Percentiles rank a stretch among this genome's conserved stretches.
phyloP scores from a whole-genome alignment of 768 basidiomycete genomes.

The Leccinum pellstonianum region DNA sequence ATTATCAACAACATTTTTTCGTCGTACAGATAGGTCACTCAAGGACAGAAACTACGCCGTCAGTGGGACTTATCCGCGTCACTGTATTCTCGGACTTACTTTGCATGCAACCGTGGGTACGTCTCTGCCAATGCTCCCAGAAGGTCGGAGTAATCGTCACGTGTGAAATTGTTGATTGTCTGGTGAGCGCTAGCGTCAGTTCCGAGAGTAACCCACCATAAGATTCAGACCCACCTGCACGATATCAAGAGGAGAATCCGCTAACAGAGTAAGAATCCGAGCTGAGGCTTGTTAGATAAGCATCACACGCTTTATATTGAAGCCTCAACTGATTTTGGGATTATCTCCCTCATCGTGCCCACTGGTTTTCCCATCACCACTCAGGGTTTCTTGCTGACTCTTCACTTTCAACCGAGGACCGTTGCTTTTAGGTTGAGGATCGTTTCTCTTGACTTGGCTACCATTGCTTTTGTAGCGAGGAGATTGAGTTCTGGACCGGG shows the following conservation, averaged over 20 bases:
- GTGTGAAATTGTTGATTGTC: not conserved
- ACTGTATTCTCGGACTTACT: not conserved
- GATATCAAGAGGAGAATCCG: not conserved
- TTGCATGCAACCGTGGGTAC: not conserved
- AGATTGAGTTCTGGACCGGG: too few relatives aligned
- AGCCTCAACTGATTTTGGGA: too few relatives aligned
- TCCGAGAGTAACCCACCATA: too few relatives aligned
- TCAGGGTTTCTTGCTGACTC: not conserved
- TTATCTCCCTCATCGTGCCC: not conserved
- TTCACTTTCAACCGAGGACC: too few relatives aligned
- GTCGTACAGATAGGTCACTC: not conserved
- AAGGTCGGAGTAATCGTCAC: not conserved
- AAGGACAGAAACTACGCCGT: not conserved
- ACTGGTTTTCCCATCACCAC: not conserved
- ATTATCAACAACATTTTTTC: not conserved
- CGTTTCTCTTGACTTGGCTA: too few relatives aligned
- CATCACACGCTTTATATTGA: not conserved
- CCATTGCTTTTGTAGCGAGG: too few relatives aligned
- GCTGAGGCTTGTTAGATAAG: not conserved
- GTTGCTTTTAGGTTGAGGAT: too few relatives aligned
- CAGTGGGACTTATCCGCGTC: too few relatives aligned
- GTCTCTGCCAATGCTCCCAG: not conserved
- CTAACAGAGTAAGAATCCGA: not conserved
- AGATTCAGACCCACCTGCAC: not conserved
- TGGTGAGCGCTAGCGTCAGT: not conserved